Evolutionary conservation across 2,329 filamentous ascomycete species (phyloP).

Genomic region (Sporothrix mexicana): DNA sequence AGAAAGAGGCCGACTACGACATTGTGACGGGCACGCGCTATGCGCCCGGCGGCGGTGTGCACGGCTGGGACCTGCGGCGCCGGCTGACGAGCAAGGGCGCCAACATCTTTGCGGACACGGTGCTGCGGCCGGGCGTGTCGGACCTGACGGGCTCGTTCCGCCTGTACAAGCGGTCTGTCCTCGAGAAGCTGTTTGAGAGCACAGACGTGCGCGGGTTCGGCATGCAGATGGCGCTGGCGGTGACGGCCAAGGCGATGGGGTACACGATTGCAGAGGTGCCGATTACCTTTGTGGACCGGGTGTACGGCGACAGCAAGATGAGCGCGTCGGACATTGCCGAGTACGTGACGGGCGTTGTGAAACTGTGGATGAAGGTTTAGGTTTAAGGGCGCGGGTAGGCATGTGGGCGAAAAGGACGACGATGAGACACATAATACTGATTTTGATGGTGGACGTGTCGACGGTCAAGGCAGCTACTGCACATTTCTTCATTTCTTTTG

Average conservation of each 20-base stretch:
- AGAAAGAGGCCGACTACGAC: slow-evolving; percentile 80
- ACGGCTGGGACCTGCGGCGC: slow-evolving; percentile 93
- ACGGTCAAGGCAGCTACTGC: not conserved
- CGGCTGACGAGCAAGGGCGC: slow-evolving; percentile 85
- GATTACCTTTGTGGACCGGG: slow-evolving; percentile 91
- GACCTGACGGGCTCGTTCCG: slow-evolving; percentile 95
- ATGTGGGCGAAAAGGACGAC: not conserved
- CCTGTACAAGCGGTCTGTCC: slow-evolving; percentile 87
- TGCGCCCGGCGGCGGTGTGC: slow-evolving; percentile 86
- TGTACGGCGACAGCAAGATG: slow-evolving; percentile 92
- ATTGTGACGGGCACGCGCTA: slow-evolving; percentile 98
- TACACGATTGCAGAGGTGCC: slow-evolving; percentile 93
- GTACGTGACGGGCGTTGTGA: slow-evolving; percentile 86
- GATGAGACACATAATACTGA: slow-evolving; percentile 14
- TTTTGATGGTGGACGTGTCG: not conserved
- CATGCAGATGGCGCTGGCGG: slow-evolving; percentile 99
- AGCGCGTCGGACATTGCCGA: slow-evolving; percentile 95
- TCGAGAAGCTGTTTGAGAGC: slow-evolving; percentile 87
- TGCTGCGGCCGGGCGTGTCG: slow-evolving; percentile 90
- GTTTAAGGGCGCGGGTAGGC: not conserved
- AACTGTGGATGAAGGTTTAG: slow-evolving; percentile 77
- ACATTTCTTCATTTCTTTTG: slow-evolving; percentile 22
- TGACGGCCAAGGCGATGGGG: slow-evolving; percentile 93
- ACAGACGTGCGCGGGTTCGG: slow-evolving; percentile 97
- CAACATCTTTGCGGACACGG: slow-evolving; percentile 94